Base-by-base conservation (phyloP, 2,329 filamentous ascomycete genomes). In the Lecanosticta acicola region DNA sequence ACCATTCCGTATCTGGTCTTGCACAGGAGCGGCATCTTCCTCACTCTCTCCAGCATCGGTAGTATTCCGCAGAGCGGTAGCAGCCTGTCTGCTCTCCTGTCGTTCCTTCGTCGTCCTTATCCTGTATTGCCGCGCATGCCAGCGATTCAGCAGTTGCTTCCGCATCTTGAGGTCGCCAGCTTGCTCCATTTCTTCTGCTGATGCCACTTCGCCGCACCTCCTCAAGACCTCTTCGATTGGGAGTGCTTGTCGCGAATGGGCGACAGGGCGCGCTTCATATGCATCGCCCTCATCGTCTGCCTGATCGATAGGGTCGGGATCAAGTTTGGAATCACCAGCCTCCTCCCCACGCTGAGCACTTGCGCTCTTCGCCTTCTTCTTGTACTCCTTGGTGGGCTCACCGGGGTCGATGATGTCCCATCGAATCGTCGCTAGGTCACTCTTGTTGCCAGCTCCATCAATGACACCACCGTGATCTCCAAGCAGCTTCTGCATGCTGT, bases 361-460 rank as follows among this genome's bases (percentile, higher is more conserved):
- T 4, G 53, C 36, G n/a, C 41, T 46, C 37, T 51, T 51, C 3
- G 43, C 20, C 35, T 50, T 48, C 7, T 42, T 39, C 21, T 53
- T 50, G 9, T 49, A 46, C 17, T 56, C 53, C 32, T 58, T 52
- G n/a, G 48, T 43, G 29, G 74, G 74, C 5, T 68, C 68, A 32
- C 73, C 75, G 17, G 77, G 77, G 58, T 83, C 80, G 17, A 83
- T 72, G 2, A 80, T 51, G 57, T 81, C 77, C 80, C 80, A 83
- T 44, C 73, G 69, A 39, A 84, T 72, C 0, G 78, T 82, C 24
- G 68, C 71, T 10, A 83, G 63, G 59, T 83, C 78, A 41, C 56
- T 60, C 38, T 59, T 55, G 46, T 62, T 60, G 14, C 60, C 61
- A 39, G 54, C 48, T 8, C 62, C 59, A 35, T 57, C 57, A 3